Evolutionary conservation across 2,329 filamentous ascomycete species (phyloP), one percentile per base, ranked within the genome.

Genomic region (Aureobasidium pullulans): DNA sequence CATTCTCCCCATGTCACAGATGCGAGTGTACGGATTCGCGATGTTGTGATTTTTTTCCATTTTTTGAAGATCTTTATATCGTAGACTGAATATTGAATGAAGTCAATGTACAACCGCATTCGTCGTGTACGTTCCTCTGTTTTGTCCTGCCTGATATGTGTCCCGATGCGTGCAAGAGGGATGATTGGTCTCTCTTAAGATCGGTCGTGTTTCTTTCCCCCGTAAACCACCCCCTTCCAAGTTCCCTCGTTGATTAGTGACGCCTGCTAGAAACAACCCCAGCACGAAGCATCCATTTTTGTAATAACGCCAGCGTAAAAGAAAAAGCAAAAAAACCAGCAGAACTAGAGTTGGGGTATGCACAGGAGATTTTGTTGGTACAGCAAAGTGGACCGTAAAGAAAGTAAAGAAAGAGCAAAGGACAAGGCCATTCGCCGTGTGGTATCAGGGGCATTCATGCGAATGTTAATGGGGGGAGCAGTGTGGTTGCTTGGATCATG

Each of bases 261-360:
- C 52, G 40, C 52, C 52, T 56, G 40, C 52, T 46, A 44, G 28
- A 43, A 34, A 13, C 42, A 15, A 42, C 43, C 44, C 43, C 43
- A 57, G 54, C 34, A 40, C 43, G 43, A 48, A 57, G 54, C 54
- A 48, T 57, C 54, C 40, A 7, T 29, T 57, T 57, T 57, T 47
- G 53, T 47, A 57, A 10, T 39, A 56, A 56, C 52, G 52, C 52
- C 52, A 29, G 40, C 16, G 31, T 40, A 34, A 39, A 28, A 39
- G 29, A 13, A 19, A 39, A 9, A 53, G 23, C 23, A 34, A 6
- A 36, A 57, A 46, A 37, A 46, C 31, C 31, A 57, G 31, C 16
- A 54, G 9, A 34, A 15, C 16, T 8, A 40, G 16, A 6, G 28
- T 34, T 23, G 6, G 54, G 32, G 54, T 57, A 57, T 57, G 42